These are phyloP conservation scores for Sporodiniella umbellata DNA, from an alignment of 371 early-diverging fungal genomes.

Conservation along the genomic window DNA sequence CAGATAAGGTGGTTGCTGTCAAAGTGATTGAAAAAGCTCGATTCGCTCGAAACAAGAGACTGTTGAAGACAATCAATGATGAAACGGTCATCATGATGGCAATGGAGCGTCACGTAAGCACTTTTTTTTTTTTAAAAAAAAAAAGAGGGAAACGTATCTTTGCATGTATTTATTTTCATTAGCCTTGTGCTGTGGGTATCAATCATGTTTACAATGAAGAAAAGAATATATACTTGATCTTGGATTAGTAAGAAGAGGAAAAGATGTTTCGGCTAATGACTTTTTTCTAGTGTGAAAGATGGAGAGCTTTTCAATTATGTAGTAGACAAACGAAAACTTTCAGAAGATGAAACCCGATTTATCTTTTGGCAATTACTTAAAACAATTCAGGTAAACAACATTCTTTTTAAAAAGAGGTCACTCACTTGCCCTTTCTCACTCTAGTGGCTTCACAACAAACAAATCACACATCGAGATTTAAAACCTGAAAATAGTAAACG, in stretches of 20 bases:
- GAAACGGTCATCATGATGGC: conserved; percentile 76
- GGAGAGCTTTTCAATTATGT: conserved; percentile 94
- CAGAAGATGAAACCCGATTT: conserved; percentile 79
- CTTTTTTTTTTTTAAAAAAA: background rate
- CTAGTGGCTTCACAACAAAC: conserved; percentile 34
- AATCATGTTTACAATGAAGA: conserved; percentile 10
- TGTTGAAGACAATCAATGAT: conserved; percentile 55
- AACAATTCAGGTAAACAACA: conserved; percentile 68
- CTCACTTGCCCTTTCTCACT: background rate
- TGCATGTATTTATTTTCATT: background rate
- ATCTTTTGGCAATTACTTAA: conserved; percentile 77
- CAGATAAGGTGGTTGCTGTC: conserved; percentile 54
- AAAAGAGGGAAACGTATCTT: background rate
- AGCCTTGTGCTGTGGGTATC: conserved; percentile 16
- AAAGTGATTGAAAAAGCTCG: conserved; percentile 61
- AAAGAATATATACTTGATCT: conserved; percentile 6
- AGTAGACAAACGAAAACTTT: conserved; percentile 63
- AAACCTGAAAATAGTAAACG: conserved; percentile 47
- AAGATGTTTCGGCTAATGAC: too few species aligned
- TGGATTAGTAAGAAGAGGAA: conserved; percentile 22
- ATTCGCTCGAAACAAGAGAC: conserved; percentile 44
- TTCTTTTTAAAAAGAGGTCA: background rate
- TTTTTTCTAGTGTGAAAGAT: conserved; percentile 49
- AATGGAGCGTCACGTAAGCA: conserved; percentile 63
- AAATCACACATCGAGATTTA: conserved; percentile 42